Evolutionary conservation across 331 rosid genomes (phyloP).

Genomic region (Cydonia oblonga): DNA sequence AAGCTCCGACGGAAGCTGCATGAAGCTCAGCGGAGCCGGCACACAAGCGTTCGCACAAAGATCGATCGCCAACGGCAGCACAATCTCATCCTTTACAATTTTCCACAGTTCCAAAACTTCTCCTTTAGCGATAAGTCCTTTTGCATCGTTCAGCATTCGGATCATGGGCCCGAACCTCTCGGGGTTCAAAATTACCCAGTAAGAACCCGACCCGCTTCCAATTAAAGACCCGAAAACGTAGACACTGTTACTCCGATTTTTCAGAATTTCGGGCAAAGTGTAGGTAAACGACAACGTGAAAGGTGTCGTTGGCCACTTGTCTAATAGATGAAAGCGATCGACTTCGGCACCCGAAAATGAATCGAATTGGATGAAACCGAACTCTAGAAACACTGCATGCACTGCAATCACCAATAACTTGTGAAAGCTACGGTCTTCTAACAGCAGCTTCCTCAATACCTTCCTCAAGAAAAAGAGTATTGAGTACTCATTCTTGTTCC

Average conservation of each 20-base stretch:
- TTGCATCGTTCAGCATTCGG: constrained; percentile 9
- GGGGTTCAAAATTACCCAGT: constrained; percentile 30
- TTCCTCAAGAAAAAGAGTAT: constrained; percentile 40
- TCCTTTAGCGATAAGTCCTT: constrained; percentile 3
- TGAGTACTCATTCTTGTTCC: constrained; percentile 3
- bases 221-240: too few relatives aligned
- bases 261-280: constrained; percentile 42
- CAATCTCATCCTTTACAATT: constrained; percentile 53
- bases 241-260: too few relatives aligned
- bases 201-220: constrained; percentile 24
- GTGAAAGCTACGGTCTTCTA: constrained; percentile 24
- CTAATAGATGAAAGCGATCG: too few relatives aligned
- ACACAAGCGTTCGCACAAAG: constrained; percentile 49
- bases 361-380: constrained; percentile 53
- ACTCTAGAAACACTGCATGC: constrained; percentile 60
- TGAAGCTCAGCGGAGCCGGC: constrained; percentile 41
- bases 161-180: constrained; percentile 17
- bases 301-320: neutral
- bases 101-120: constrained; percentile 55
- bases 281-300: constrained; percentile 37
- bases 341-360: constrained; percentile 19
- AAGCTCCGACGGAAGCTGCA: constrained; percentile 48
- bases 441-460: constrained; percentile 32
- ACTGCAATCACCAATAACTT: constrained; percentile 40
- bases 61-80: constrained; percentile 56